A percentile compares a stretch with the other conserved stretches of the same genome.
Evolutionary conservation across 2,329 filamentous ascomycete genomes (phyloP).

Genomic region (Grosmannia huntii): DNA sequence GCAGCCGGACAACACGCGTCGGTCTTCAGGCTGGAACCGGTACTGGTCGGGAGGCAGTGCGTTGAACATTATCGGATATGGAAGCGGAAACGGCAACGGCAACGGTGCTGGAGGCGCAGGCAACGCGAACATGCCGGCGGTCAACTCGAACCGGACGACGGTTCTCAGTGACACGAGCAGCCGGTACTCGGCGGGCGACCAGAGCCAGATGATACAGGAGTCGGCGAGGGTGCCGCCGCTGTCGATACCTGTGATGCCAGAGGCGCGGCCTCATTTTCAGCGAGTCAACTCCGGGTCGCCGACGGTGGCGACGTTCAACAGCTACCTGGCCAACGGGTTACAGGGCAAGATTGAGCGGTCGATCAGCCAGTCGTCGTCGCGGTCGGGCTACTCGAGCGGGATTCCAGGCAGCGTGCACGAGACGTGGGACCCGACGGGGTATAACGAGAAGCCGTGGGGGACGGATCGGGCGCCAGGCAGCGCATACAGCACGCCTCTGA

Average conservation of each 20-base stretch:
- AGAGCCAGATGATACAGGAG: slow-evolving; percentile 43
- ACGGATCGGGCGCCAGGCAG: slow-evolving; percentile 36
- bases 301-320: slow-evolving; percentile 48
- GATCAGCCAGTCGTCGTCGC: slow-evolving; percentile 32
- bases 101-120: slow-evolving; percentile 35
- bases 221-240: slow-evolving; percentile 61
- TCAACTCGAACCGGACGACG: slow-evolving; percentile 31
- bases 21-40: slow-evolving; percentile 63
- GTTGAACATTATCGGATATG: slow-evolving; percentile 51
- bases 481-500: slow-evolving; percentile 26
- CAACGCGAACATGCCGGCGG: slow-evolving; percentile 24
- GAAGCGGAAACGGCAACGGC: slow-evolving; percentile 27
- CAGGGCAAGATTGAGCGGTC: slow-evolving; percentile 49
- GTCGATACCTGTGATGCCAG: slow-evolving; percentile 35
- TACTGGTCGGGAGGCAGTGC: slow-evolving; percentile 67
- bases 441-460: slow-evolving; percentile 33
- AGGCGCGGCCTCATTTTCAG: slow-evolving; percentile 48
- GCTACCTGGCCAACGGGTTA: slow-evolving; percentile 40
- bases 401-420: slow-evolving; percentile 51
- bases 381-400: slow-evolving; percentile 49
- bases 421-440: slow-evolving; percentile 35
- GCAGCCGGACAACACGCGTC: slow-evolving; percentile 31
- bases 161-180: slow-evolving; percentile 43
- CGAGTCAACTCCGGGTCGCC: slow-evolving; percentile 58
- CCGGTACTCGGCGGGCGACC: slow-evolving; percentile 34